Conservation (phyloP, 768 basidiomycete species). For the Mycena alexandri region DNA sequence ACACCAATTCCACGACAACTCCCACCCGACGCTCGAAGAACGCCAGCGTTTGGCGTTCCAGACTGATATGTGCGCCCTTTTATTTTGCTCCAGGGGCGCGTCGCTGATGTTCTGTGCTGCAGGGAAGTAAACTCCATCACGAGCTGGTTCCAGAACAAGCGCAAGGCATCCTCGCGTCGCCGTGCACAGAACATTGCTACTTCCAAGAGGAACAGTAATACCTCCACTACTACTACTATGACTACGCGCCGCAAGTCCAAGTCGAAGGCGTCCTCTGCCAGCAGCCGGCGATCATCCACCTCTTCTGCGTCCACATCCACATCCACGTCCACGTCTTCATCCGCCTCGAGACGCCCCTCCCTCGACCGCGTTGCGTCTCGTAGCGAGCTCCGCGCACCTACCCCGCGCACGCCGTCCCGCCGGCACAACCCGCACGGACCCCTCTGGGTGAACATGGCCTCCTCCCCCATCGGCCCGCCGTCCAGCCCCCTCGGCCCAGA, state of each 20-base stretch:
- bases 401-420: constrained; percentile 57
- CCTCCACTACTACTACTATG: constrained; percentile 31
- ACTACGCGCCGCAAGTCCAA: constrained; percentile 40
- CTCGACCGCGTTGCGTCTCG: constrained; percentile 71
- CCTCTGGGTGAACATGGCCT: constrained; percentile 71
- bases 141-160: constrained; percentile 87
- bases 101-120: constrained; percentile 20
- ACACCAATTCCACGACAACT: constrained; percentile 76
- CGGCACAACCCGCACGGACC: constrained; percentile 51
- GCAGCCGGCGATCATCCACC: constrained; percentile 43
- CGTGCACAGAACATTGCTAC: constrained; percentile 43
- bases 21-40: constrained; percentile 79
- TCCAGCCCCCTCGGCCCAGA: constrained; percentile 64
- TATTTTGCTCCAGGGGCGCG: constrained; percentile 28
- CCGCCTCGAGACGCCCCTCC: constrained; percentile 54
- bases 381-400: constrained; percentile 58
- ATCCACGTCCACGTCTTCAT: constrained; percentile 42
- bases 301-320: constrained; percentile 32
- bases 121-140: constrained; percentile 79
- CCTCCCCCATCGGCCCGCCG: constrained; percentile 69
- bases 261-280: constrained; percentile 41
- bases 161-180: constrained; percentile 63
- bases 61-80: constrained; percentile 69
- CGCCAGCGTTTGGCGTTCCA: constrained; percentile 72
- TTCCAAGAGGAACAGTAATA: constrained; percentile 45